Evolutionary conservation across 2,329 filamentous ascomycete genomes (phyloP).

Genomic region (Trichoderma guizhouense): DNA sequence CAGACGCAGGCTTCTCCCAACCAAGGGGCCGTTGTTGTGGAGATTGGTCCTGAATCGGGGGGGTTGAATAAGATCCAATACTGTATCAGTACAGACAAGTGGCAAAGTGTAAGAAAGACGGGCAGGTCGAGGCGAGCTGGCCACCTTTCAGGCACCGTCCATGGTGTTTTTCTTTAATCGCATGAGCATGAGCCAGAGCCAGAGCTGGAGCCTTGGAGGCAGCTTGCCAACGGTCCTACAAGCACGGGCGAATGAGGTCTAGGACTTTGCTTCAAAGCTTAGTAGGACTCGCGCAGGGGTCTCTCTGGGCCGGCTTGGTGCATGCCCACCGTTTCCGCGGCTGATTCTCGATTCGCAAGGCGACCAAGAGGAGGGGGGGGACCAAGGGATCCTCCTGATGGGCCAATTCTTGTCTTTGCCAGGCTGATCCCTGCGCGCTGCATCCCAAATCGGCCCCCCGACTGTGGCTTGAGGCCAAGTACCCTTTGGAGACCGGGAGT

Average conservation of each 20-base stretch:
- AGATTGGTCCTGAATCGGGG: not conserved
- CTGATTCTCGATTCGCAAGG: conserved; percentile 15
- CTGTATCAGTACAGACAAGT: not conserved
- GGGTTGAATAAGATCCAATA: not conserved
- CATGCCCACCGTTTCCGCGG: conserved; percentile 14
- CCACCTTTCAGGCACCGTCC: conserved; percentile 19
- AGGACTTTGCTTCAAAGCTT: conserved; percentile 28
- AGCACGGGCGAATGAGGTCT: conserved; percentile 28
- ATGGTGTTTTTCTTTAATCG: conserved; percentile 27
- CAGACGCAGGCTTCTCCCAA: not conserved
- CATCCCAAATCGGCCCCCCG: conserved; percentile 7
- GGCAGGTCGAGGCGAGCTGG: not conserved
- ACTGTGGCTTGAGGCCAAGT: conserved; percentile 12
- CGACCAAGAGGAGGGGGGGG: not conserved
- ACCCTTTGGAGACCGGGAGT: not conserved
- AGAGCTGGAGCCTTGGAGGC: conserved; percentile 24
- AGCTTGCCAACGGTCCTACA: conserved; percentile 27
- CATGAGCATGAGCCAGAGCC: conserved; percentile 12
- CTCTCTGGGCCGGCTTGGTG: conserved; percentile 7
- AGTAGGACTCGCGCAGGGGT: conserved; percentile 28
- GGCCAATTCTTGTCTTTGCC: conserved; percentile 3
- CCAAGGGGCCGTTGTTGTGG: not conserved
- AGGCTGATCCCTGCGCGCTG: conserved; percentile 14
- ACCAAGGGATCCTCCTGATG: not conserved
- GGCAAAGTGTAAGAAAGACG: conserved; percentile 5